A percentile compares a stretch with the other conserved stretches of the same genome.
phyloP scores from a whole-genome alignment of 2,329 filamentous ascomycete species.

The Colletotrichum destructivum region DNA sequence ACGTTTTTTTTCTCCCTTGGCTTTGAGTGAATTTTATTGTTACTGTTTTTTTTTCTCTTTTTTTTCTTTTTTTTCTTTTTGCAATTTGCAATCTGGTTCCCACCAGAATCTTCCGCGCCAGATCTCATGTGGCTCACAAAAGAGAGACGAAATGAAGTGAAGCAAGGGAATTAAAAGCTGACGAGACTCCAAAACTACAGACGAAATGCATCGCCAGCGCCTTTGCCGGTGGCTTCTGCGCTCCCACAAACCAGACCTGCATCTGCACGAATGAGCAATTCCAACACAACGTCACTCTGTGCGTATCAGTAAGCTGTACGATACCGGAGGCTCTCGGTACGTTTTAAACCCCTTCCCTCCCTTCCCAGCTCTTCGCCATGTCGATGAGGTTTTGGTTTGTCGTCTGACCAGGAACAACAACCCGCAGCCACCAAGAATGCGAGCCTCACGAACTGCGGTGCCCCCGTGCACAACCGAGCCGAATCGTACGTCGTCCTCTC shows the following conservation, averaged over 20 bases:
- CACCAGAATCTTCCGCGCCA: background rate
- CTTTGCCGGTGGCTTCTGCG: conserved; percentile 41
- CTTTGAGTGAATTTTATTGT: too few relatives aligned
- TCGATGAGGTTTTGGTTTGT: background rate
- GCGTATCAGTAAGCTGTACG: conserved; percentile 44
- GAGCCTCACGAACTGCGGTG: conserved; percentile 47
- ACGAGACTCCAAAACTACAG: background rate
- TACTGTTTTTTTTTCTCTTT: too few relatives aligned
- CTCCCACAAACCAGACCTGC: conserved; percentile 45
- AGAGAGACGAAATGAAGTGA: too few relatives aligned
- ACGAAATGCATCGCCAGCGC: conserved; percentile 38
- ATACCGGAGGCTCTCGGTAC: conserved; percentile 44
- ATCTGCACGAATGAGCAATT: conserved; percentile 44
- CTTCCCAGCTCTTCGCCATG: background rate
- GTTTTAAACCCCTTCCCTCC: too few relatives aligned
- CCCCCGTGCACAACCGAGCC: conserved; percentile 48
- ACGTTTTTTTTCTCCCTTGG: conserved; percentile 18
- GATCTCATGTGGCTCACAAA: too few relatives aligned
- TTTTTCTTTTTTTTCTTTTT: background rate
- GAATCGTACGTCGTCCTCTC: conserved; percentile 51
- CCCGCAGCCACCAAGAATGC: conserved; percentile 45
- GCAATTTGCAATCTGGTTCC: background rate
- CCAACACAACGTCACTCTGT: conserved; percentile 43
- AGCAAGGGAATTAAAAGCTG: background rate
- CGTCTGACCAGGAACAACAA: background rate